Evolutionary conservation across 441 rosid genomes (phyloP).

Genomic region (Brassica balearica): DNA sequence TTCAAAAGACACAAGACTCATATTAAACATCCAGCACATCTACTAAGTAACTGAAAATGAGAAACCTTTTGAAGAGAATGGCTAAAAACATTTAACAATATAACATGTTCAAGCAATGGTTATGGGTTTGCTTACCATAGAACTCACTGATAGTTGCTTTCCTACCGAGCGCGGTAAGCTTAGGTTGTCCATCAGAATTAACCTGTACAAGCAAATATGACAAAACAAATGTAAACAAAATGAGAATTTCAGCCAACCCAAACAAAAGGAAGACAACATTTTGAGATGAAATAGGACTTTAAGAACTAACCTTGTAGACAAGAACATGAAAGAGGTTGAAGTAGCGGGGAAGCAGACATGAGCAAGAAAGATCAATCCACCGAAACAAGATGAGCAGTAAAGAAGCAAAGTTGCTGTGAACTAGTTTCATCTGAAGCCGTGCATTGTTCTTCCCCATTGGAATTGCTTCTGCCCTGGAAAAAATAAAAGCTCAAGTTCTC

Average conservation of each 20-base stretch:
- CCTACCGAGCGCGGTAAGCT: constrained; percentile 67
- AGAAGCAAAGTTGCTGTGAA: constrained; percentile 83
- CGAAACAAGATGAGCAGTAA: constrained; percentile 73
- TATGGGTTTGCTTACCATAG: constrained; percentile 60
- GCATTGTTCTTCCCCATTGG: constrained; percentile 81
- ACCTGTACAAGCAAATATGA: constrained; percentile 44
- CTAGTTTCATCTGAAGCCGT: constrained; percentile 83
- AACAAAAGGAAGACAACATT: constrained; percentile 13
- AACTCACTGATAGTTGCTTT: constrained; percentile 93
- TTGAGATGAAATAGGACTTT: not conserved
- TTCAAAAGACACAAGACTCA: constrained; percentile 42
- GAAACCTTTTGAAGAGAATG: not conserved
- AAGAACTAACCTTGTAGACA: constrained; percentile 68
- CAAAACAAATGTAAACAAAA: not conserved
- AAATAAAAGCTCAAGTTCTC: constrained; percentile 29
- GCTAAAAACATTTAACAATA: not conserved
- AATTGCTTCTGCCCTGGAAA: constrained; percentile 83
- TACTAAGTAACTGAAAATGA: constrained; percentile 12
- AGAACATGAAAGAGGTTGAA: constrained; percentile 82
- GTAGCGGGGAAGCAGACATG: constrained; percentile 75
- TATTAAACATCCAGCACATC: constrained; percentile 11
- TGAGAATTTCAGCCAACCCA: not conserved
- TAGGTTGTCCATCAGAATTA: constrained; percentile 69
- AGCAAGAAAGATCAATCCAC: constrained; percentile 83
- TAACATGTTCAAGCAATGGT: constrained; percentile 16